These are phyloP conservation scores for Pleoardoris graminearum DNA, from an alignment of 2,329 filamentous ascomycete genomes.

Conservation along the genomic window DNA sequence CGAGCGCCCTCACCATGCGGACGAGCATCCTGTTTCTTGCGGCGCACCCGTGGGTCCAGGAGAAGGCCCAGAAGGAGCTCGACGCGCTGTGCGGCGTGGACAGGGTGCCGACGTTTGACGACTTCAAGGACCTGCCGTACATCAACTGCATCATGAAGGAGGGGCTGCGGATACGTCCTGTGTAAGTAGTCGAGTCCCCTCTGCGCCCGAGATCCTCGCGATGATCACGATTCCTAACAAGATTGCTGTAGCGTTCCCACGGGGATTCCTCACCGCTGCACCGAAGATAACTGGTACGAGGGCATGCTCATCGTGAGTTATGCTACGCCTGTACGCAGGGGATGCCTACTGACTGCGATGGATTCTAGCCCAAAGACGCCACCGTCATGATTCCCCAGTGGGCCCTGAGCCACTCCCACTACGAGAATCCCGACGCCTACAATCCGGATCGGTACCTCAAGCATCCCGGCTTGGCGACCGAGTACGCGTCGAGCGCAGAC, in stretches of 20 bases:
- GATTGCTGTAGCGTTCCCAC: conserved; percentile 22
- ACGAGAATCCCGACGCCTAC: conserved; percentile 33
- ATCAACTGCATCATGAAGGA: conserved; percentile 39
- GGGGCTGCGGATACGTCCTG: conserved; percentile 27
- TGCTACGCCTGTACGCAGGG: not conserved
- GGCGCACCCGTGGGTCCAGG: conserved; percentile 25
- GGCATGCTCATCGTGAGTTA: conserved; percentile 32
- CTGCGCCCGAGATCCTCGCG: too few relatives aligned
- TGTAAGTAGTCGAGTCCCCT: conserved; percentile 31
- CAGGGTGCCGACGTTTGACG: conserved; percentile 24
- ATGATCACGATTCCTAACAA: conserved; percentile 7
- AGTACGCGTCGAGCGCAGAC: conserved; percentile 41
- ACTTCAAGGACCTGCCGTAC: conserved; percentile 31
- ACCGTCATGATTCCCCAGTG: conserved; percentile 36
- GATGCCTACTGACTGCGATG: conserved; percentile 8
- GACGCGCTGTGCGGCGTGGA: conserved; percentile 21
- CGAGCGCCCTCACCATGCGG: conserved; percentile 18
- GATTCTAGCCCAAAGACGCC: conserved; percentile 27
- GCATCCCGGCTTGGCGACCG: conserved; percentile 37
- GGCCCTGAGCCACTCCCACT: conserved; percentile 23
- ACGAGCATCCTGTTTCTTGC: conserved; percentile 31
- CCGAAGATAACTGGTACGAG: conserved; percentile 33
- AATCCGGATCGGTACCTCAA: conserved; percentile 44
- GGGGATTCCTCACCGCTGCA: conserved; percentile 28
- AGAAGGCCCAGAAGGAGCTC: conserved; percentile 26